A percentile compares a stretch with the other conserved stretches of the same genome.
phyloP scores from a whole-genome alignment of 106 monocot genomes.

The Allium sativum region DNA sequence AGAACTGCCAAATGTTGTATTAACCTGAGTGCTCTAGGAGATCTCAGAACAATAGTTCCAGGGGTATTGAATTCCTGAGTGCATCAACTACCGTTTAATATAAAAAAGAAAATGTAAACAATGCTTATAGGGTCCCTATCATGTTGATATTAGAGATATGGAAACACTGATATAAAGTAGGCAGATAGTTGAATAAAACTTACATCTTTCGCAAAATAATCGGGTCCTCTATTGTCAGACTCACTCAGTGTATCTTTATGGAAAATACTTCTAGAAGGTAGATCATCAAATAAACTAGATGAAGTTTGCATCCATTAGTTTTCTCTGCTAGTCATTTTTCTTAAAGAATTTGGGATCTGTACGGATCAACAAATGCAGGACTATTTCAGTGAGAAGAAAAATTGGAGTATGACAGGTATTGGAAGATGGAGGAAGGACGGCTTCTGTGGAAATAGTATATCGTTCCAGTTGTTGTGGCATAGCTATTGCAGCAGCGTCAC shows the following conservation, averaged over 20 bases:
- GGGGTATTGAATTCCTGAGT: constrained; percentile 8
- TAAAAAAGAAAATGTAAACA: not conserved
- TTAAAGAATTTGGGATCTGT: constrained; percentile 13
- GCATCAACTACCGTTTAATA: constrained; percentile 6
- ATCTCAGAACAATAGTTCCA: constrained; percentile 64
- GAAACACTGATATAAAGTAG: too few relatives aligned
- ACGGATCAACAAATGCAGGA: constrained; percentile 13
- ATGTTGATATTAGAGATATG: too few relatives aligned
- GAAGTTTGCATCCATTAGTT: constrained; percentile 16
- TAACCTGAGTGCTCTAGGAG: constrained; percentile 39
- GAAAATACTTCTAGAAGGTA: constrained; percentile 9
- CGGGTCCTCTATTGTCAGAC: constrained; percentile 12
- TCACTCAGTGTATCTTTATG: constrained; percentile 18
- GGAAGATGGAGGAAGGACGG: too few relatives aligned
- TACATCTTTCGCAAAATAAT: constrained; percentile 47
- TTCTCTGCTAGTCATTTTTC: constrained; percentile 17
- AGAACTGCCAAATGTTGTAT: constrained; percentile 33
- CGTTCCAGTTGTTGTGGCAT: too few relatives aligned
- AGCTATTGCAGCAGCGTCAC: too few relatives aligned
- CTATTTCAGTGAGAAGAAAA: too few relatives aligned
- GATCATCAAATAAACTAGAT: constrained; percentile 19
- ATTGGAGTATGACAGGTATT: too few relatives aligned
- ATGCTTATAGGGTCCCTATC: too few relatives aligned
- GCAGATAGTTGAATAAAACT: not conserved
- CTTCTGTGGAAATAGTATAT: too few relatives aligned